Conservation (phyloP, 2,329 filamentous ascomycete species). For the Diaporthe helianthi region DNA sequence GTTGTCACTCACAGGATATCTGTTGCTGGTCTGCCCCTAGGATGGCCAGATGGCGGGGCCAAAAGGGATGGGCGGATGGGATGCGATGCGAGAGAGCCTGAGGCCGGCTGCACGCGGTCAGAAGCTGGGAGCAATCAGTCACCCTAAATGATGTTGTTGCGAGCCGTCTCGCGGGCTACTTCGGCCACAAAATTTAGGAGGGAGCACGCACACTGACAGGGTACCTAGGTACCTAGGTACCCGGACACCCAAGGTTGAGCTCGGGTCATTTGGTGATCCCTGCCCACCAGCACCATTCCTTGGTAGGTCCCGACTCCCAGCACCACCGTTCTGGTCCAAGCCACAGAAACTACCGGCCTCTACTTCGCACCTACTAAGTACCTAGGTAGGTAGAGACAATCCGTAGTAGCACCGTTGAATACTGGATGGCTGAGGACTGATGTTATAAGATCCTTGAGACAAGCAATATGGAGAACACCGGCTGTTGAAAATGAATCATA, state of each 20-base stretch:
- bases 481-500: too few relatives aligned
- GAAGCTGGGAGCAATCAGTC: slow-evolving; percentile 29
- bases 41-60: slow-evolving; percentile 1
- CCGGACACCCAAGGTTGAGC: too few relatives aligned
- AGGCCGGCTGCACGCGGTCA: slow-evolving; percentile 26
- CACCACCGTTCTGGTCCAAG: background rate
- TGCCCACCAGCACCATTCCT: background rate
- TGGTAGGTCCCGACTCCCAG: background rate
- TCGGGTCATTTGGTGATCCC: slow-evolving; percentile 20
- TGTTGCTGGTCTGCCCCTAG: background rate
- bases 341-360: background rate
- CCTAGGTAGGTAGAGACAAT: too few relatives aligned
- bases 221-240: slow-evolving; percentile 25
- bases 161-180: slow-evolving; percentile 30
- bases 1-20: background rate
- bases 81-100: slow-evolving; percentile 24
- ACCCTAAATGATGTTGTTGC: slow-evolving; percentile 31
- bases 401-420: background rate
- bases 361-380: too few relatives aligned
- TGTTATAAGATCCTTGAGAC: background rate
- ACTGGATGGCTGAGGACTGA: too few relatives aligned
- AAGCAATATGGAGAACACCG: background rate
- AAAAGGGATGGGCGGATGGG: background rate
- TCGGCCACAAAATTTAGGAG: slow-evolving; percentile 34
- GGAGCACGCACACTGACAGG: slow-evolving; percentile 11